phyloP scores from a whole-genome alignment of 495 filamentous ascomycete species.

The Penicilliopsis zonata region DNA sequence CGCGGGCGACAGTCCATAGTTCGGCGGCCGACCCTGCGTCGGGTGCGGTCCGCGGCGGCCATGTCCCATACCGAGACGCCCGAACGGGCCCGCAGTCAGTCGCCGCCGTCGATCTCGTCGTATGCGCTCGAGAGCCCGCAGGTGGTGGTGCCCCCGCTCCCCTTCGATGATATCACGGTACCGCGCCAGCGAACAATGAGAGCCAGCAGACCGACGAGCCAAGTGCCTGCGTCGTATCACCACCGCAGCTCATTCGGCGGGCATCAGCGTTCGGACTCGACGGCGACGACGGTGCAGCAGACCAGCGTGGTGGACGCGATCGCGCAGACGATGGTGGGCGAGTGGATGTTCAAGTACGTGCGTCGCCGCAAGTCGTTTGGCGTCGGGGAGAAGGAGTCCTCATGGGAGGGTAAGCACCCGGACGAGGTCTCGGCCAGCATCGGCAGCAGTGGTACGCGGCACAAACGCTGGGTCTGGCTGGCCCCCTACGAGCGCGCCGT shows the following conservation, averaged over 20 bases:
- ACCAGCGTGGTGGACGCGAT: conserved; percentile 94
- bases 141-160: conserved; percentile 61
- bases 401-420: conserved; percentile 36
- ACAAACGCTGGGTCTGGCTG: conserved; percentile 98
- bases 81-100: conserved; percentile 42
- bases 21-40: conserved; percentile 48
- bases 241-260: conserved; percentile 11
- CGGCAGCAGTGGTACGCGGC: conserved; percentile 50
- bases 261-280: conserved; percentile 36
- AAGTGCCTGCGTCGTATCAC: conserved; percentile 10
- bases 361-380: conserved; percentile 79
- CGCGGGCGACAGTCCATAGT: conserved; percentile 18
- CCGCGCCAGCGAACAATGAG: conserved; percentile 29
- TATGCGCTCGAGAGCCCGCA: conserved; percentile 57
- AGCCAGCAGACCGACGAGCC: conserved; percentile 8
- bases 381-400: conserved; percentile 56
- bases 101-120: conserved; percentile 55
- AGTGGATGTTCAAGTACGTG: conserved; percentile 99
- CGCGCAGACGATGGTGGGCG: conserved; percentile 95
- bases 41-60: conserved; percentile 68
- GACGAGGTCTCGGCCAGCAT: conserved; percentile 43
- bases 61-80: conserved; percentile 39
- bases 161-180: conserved; percentile 57
- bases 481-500: conserved; percentile 91
- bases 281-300: conserved; percentile 49